These are phyloP conservation scores for Trichophyton mentagrophytes DNA, from an alignment of 2,329 filamentous ascomycete genomes.

Conservation along the genomic window DNA sequence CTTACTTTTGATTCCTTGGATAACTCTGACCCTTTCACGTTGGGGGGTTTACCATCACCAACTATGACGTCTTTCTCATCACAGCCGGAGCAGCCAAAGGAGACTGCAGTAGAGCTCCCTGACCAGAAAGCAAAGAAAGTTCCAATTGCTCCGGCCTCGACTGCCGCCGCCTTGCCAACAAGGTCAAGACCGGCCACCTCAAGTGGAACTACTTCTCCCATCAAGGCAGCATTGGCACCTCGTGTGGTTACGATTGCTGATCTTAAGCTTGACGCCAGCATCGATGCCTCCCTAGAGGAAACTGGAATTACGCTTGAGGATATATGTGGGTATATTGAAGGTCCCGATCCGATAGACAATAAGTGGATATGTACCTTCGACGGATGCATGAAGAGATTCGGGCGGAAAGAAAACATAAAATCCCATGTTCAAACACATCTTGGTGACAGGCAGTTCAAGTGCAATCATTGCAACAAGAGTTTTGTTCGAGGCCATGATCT, in stretches of 20 bases:
- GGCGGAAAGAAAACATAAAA: constrained; percentile 97
- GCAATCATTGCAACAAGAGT: constrained; percentile 84
- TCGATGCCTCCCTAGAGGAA: constrained; percentile 53
- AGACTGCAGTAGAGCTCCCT: constrained; percentile 19
- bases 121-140: constrained; percentile 19
- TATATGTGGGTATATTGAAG: constrained; percentile 60
- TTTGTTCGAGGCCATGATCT: constrained; percentile 96
- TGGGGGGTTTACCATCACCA: constrained; percentile 26
- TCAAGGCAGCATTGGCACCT: constrained; percentile 29
- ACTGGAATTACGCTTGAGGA: constrained; percentile 83
- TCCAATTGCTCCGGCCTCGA: constrained; percentile 20
- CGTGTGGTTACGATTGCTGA: constrained; percentile 36
- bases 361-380: constrained; percentile 69
- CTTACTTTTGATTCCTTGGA: constrained; percentile 10
- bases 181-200: constrained; percentile 8
- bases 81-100: constrained; percentile 41
- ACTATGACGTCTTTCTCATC: constrained; percentile 40
- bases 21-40: constrained; percentile 17
- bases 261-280: constrained; percentile 40
- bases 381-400: constrained; percentile 77
- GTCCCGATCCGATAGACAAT: constrained; percentile 58
- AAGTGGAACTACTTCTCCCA: constrained; percentile 17
- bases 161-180: constrained; percentile 14
- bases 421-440: constrained; percentile 97
- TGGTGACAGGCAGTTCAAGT: constrained; percentile 88